Conservation (phyloP, 1,284 basidiomycete species). For the Ganoderma sp. region DNA sequence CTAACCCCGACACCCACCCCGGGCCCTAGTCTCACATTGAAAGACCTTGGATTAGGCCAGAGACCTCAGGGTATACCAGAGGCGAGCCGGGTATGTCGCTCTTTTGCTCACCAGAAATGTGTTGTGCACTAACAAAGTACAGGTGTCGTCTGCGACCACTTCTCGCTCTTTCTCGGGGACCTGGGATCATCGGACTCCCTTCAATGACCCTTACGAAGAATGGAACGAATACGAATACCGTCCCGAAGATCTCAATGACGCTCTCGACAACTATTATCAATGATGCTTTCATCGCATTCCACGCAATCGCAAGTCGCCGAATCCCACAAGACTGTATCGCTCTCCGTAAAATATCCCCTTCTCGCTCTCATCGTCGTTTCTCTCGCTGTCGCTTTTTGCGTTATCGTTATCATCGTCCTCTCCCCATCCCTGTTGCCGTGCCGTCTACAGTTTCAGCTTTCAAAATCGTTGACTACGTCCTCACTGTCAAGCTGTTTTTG, state of each 20-base stretch:
- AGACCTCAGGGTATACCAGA: slow-evolving; percentile 10
- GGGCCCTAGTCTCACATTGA: background rate
- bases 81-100: slow-evolving; percentile 17
- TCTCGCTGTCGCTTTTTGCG: slow-evolving; percentile 14
- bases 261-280: slow-evolving; percentile 22
- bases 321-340: background rate
- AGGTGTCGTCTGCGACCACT: slow-evolving; percentile 21
- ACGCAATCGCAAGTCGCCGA: slow-evolving; percentile 8
- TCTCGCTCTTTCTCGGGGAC: slow-evolving; percentile 29
- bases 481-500: slow-evolving; percentile 9
- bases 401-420: slow-evolving; percentile 6
- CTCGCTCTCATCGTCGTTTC: slow-evolving; percentile 7
- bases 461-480: background rate
- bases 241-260: slow-evolving; percentile 23
- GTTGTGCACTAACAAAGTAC: background rate
- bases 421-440: background rate
- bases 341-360: background rate
- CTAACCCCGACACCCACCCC: background rate
- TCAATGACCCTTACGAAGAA: slow-evolving; percentile 16
- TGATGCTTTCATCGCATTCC: slow-evolving; percentile 22
- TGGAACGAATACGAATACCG: slow-evolving; percentile 30
- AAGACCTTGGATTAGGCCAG: slow-evolving; percentile 7
- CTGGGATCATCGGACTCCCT: slow-evolving; percentile 21
- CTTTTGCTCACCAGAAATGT: background rate
- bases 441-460: background rate